Base-by-base conservation (phyloP, 1,284 basidiomycete species). In the Anthracocystis setariae region DNA sequence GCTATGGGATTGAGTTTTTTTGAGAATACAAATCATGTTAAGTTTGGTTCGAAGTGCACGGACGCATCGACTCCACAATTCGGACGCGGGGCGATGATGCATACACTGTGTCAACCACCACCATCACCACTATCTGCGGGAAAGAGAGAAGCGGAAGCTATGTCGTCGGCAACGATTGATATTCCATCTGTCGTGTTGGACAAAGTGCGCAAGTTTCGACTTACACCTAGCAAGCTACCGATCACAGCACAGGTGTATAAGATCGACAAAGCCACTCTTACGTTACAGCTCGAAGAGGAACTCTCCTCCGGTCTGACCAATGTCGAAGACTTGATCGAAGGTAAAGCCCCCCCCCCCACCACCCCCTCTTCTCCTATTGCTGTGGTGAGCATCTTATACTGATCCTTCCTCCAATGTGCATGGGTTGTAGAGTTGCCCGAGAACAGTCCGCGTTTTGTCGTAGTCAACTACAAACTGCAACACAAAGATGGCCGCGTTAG, bases 401-500 rank as follows among this genome's bases (percentile, higher is more conserved):
- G 29, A 29, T 29, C 5, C 29, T 29, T n/a, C n/a, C n/a, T n/a
- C n/a, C n/a, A n/a, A n/a, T n/a, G n/a, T n/a, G n/a, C n/a, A n/a
- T n/a, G n/a, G n/a, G n/a, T n/a, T n/a, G n/a, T 24, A 94, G 94
- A 95, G 79, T 86, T 97, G 7, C 94, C 94, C 0, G 92, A 92
- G 84, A 92, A 91, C 83, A 88, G 90, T 5, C 94, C 94, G 10
- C 88, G 94, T 74, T 96, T 93, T 82, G 88, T 96, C 45, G 83
- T 97, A 20, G 85, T 91, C 27, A 92, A 92, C 15, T 92, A 94
- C 78, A 90, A 92, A 78, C 87, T 94, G 21, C 86, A 87, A 43
- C 92, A 95, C 83, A 83, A 82, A 5, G 94, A 97, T 77, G 94
- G 94, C 3, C 87, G 94, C 35, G 89, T 87, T 63, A 93, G 92